Evolutionary conservation across 352 stramenopile genomes (phyloP), one percentile per base, ranked within the genome.

Genomic region (Aphanomyces astaci): DNA sequence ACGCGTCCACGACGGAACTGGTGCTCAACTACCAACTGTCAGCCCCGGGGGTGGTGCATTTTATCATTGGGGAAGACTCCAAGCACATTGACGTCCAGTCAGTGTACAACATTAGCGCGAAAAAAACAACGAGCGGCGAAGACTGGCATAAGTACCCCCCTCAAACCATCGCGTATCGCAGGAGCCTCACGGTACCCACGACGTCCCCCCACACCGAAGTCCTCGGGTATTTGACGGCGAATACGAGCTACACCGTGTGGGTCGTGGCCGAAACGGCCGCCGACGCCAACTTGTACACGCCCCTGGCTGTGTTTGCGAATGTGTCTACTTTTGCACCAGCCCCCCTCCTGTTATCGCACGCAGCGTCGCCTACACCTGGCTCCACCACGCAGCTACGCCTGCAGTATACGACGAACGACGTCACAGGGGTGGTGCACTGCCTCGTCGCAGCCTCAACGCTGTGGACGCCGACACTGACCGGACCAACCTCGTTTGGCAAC

Each of bases 1-100:
- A 77, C 19, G 86, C 82, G 30, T 91, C 86, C 1, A 94, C 86
- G 54, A 94, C 84, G 0, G 86, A 94, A 53, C 55, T 91, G 5
- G 5, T 89, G 19, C 67, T 94, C 9, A 63, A 73, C 5, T 81
- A 88, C 46, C 73, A 77, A 30, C 72, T 94, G 22, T 76, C 84
- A 32, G 72, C 75, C 27, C 79, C 80, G 0, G 81, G 86, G 13
- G 78, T 91, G 74, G 76, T 91, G 3, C 86, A 94, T 64, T 94
- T 80, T 69, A 82, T 94, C 74, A 60, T 82, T 0, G 83, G 82
- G 3, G 62, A 77, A 24, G 40, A 68, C 22, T 78, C 75, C 0
- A 77, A 71, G 2, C 89, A 94, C 49, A 46, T 73, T 0, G 84
- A 91, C 5, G 59, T 72, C 49, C 82, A 82, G 4, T 94, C 86